Base-by-base conservation (phyloP, 768 basidiomycete species). In the Lactifluus hygrophoroides region DNA sequence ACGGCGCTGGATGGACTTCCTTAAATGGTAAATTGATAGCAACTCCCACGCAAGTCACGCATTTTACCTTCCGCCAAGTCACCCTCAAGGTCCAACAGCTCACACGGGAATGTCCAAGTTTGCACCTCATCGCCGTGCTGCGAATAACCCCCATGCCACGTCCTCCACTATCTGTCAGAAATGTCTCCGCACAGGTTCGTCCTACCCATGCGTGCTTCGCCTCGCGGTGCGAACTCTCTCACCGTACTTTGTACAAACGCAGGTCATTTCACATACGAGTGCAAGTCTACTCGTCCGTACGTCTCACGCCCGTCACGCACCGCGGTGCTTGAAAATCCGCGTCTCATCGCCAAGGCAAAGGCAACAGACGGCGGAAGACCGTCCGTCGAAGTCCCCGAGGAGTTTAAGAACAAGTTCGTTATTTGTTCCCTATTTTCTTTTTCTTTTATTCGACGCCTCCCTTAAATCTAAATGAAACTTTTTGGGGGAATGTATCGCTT, bases 191-290 rank as follows among this genome's bases (percentile, higher is more conserved):
- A 76, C 78, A 69, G 89, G 88, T 85, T 32, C 55, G 75, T 67
- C 3, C 6, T 17, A 10, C 30, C 14, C 13, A 9, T 16, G 3
- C n/a, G 9, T 23, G 6, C 19, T 28, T 19, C n/a, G 11, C 11
- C 28, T 32, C 40, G 3, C n/a, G 34, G 8, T 46, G 13, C 27
- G 27, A 38, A 17, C 40, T n/a, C n/a, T n/a, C n/a, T n/a, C n/a
- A n/a, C n/a, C n/a, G n/a, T n/a, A n/a, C n/a, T n/a, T n/a, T n/a
- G n/a, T n/a, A n/a, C n/a, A n/a, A n/a, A n/a, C n/a, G n/a, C 67
- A 84, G 94, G 93, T 0, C 94, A 96, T 71, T 94, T 86, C 69
- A 96, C 84, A 13, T 97, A 86, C 68, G 82, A 96, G 73, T 97
- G 94, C 80, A 91, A 90, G 71, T 77, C 79, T 17, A 65, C 80